Conservation (phyloP, 2,329 filamentous ascomycete species). For the Talaromyces sp. region DNA sequence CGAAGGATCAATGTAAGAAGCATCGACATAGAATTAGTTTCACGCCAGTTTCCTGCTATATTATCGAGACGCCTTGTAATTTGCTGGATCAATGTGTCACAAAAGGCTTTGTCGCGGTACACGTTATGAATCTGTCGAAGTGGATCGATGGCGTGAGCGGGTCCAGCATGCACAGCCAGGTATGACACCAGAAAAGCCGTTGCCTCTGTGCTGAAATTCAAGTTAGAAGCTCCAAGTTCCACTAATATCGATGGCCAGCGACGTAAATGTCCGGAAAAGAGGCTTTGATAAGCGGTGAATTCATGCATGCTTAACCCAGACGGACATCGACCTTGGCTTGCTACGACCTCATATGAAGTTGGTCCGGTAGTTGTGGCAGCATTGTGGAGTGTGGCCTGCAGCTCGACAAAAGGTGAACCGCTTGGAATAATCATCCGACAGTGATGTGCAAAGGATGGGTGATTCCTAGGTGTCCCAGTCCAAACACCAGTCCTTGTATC, state of each 20-base stretch:
- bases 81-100: conserved; percentile 43
- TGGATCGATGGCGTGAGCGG: conserved; percentile 26
- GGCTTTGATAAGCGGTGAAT: conserved; percentile 42
- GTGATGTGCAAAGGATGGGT: not conserved
- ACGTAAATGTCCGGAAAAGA: conserved; percentile 40
- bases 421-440: not conserved
- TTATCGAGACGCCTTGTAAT: conserved; percentile 41
- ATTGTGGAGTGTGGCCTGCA: conserved; percentile 15
- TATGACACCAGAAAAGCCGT: conserved; percentile 49
- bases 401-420: not conserved
- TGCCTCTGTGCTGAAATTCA: conserved; percentile 58
- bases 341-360: conserved; percentile 47
- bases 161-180: conserved; percentile 54
- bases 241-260: conserved; percentile 47
- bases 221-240: conserved; percentile 48
- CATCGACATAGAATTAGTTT: conserved; percentile 54
- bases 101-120: conserved; percentile 49
- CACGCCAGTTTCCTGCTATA: conserved; percentile 56
- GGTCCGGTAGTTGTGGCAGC: conserved; percentile 33
- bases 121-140: conserved; percentile 47
- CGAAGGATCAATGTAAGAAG: conserved; percentile 51
- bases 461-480: not conserved
- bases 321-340: conserved; percentile 46
- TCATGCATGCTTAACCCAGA: conserved; percentile 44
- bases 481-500: not conserved